These are phyloP conservation scores for Euphorbia tirucalli DNA, from an alignment of 345 rosid genomes.

Conservation along the genomic window DNA sequence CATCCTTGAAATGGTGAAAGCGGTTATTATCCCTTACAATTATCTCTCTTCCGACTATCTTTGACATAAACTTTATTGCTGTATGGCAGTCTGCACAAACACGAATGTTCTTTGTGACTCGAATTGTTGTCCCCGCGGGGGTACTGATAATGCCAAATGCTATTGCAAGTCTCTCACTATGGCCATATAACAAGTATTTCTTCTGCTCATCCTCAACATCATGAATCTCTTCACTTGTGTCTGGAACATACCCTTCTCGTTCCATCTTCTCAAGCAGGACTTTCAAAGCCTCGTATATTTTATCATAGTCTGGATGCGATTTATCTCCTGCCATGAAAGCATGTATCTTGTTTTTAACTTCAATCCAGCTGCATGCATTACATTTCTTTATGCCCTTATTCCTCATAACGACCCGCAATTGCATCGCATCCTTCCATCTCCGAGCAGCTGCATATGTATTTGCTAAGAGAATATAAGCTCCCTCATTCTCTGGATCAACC, in stretches of 20 bases:
- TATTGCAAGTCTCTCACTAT: slow-evolving; percentile 74
- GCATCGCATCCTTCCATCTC: slow-evolving; percentile 65
- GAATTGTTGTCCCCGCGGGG: slow-evolving; percentile 58
- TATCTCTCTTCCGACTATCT: slow-evolving; percentile 62
- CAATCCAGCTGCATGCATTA: slow-evolving; percentile 89
- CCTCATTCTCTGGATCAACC: slow-evolving; percentile 62
- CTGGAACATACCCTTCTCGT: slow-evolving; percentile 68
- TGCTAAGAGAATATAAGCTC: slow-evolving; percentile 73
- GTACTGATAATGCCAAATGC: slow-evolving; percentile 69
- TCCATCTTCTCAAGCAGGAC: slow-evolving; percentile 58
- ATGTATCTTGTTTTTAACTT: slow-evolving; percentile 59
- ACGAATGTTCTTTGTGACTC: slow-evolving; percentile 68
- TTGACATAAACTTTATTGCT: slow-evolving; percentile 61
- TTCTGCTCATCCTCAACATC: slow-evolving; percentile 79
- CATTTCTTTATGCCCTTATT: slow-evolving; percentile 57
- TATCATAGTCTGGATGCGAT: slow-evolving; percentile 51
- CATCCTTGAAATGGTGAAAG: slow-evolving; percentile 70
- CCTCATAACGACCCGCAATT: slow-evolving; percentile 47
- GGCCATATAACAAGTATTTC: slow-evolving; percentile 48
- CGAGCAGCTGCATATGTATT: slow-evolving; percentile 65
- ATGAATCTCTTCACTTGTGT: slow-evolving; percentile 59
- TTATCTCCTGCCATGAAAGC: slow-evolving; percentile 69
- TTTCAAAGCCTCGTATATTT: slow-evolving; percentile 46
- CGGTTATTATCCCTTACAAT: slow-evolving; percentile 71
- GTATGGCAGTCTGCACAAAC: slow-evolving; percentile 64